Evolutionary conservation across 2,329 filamentous ascomycete genomes (phyloP).

Genomic region (Cryphonectria radicalis): DNA sequence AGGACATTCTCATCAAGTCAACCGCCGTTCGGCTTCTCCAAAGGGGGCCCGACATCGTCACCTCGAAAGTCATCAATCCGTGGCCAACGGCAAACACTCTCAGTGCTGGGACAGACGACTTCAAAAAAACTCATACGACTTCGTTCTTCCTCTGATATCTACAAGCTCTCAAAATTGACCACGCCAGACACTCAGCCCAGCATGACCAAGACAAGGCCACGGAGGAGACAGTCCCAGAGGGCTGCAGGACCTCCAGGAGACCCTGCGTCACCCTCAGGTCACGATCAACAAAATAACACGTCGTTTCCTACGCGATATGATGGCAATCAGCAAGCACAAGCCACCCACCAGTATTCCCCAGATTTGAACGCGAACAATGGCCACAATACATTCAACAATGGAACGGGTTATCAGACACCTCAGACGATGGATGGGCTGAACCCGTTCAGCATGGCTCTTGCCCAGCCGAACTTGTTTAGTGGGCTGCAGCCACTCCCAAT

Average conservation of each 20-base stretch:
- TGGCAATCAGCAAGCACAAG: not conserved
- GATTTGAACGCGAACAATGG: not conserved
- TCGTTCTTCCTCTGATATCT: not conserved
- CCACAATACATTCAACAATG: not conserved
- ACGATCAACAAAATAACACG: not conserved
- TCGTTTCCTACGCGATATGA: not conserved
- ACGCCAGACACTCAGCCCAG: not conserved
- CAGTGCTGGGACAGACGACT: not conserved
- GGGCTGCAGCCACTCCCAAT: conserved; percentile 4
- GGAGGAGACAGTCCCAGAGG: not conserved
- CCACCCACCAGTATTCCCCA: not conserved
- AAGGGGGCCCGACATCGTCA: not conserved
- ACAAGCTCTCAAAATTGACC: not conserved
- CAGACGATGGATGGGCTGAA: not conserved
- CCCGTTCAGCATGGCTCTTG: conserved; percentile 13
- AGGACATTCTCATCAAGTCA: not conserved
- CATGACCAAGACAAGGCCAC: conserved; percentile 3
- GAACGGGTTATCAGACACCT: not conserved
- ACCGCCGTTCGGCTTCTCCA: not conserved
- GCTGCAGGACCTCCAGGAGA: not conserved
- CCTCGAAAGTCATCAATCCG: not conserved
- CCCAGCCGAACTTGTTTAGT: conserved; percentile 9
- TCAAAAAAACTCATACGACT: not conserved
- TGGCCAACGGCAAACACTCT: not conserved
- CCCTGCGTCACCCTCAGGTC: not conserved